Base-by-base conservation (phyloP, 371 early-diverging fungal genomes). In the Dichotomocladium elegans region DNA sequence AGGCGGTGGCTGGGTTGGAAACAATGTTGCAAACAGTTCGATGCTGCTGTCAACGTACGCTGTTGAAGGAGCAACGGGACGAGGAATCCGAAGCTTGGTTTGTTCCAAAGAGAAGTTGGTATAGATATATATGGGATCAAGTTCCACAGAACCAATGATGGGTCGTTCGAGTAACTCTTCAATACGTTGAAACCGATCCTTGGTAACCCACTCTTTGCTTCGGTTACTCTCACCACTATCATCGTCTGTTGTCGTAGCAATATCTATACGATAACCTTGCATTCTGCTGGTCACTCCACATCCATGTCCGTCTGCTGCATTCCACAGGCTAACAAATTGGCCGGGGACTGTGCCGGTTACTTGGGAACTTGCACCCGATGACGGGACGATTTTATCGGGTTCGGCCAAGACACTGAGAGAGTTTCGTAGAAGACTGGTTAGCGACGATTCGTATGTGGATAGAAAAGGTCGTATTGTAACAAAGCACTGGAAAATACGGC, bases 401-500 rank as follows among this genome's bases (percentile, higher is more conserved):
- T 83, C 82, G 0, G 80, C 72, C 53, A 84, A 82, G 1, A 81
- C 72, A 15, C 68, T 63, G 19, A 79, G 35, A 43, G 61, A 78
- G 55, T 69, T 85, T 73, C 66, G 77, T 12, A 87, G 47, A 3
- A 91, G 61, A 29, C 78, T 70, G 3, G 80, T 74, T 45, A 75
- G 74, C 2, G 74, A 73, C 6, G 81, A 78, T 42, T 92, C 92
- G 53, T 82, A 91, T 5, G 82, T 75, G 0, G 86, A 70, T 27
- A 74, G 22, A 0, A 81, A 60, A 8, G 91, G 90, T 41, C 74
- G 63, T 48, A 92, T 72, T 0, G 76, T 72, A 10, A 74, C 74
- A 67, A 86, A 92, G 49, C 92, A 92, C 58, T 86, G 74, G 43
- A 89, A 89, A 12, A 92, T 72, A 8, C 92, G 81, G 31, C 80